Evolutionary conservation across 768 basidiomycete species (phyloP), one percentile per base, ranked within the genome.

Genomic region (Rhizopogon vinicolor): DNA sequence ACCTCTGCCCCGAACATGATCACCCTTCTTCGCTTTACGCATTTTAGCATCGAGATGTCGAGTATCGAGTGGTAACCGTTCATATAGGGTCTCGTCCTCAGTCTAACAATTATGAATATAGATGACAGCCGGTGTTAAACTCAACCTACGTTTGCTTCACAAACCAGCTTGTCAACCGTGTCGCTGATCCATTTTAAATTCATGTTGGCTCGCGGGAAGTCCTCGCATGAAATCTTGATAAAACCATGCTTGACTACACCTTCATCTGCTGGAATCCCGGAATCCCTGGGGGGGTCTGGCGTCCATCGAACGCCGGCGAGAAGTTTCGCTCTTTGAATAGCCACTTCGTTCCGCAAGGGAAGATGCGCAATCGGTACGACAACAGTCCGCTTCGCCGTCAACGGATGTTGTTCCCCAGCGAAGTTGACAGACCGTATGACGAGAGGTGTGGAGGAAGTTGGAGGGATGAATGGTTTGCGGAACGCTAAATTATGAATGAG

Each of bases 161-260:
- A 72, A 58, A 98, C 68, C 42, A 99, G 72, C 61, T 79, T 74
- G 64, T 94, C 89, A 53, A 99, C 70, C 14, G 84, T 79, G 66
- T 98, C 95, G 60, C 88, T 89, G 41, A 89, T 91, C 89, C 93
- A 96, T 70, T 95, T 96, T 63, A 96, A 75, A 71, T 99, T 99
- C 89, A 91, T 87, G 28, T 83, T 78, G 2, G 86, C 82, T 60
- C 82, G 78, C 7, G 86, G 84, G 70, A 93, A 96, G 69, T 89
- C 83, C 63, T 98, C 95, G 65, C 91, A 93, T 1, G 89, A 80
- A 58, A 98, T 89, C 74, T 94, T 94, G 71, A 99, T 76, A 72
- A 82, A 95, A 4, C 95, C 95, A 54, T 91, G 81, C 68, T 78
- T 82, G 9, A 66, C 70, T 44, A 75, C 75, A 42, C 79, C 68